Evolutionary conservation across 768 basidiomycete genomes (phyloP), one percentile per base, ranked within the genome.

Genomic region (Albatrellus ellisii): DNA sequence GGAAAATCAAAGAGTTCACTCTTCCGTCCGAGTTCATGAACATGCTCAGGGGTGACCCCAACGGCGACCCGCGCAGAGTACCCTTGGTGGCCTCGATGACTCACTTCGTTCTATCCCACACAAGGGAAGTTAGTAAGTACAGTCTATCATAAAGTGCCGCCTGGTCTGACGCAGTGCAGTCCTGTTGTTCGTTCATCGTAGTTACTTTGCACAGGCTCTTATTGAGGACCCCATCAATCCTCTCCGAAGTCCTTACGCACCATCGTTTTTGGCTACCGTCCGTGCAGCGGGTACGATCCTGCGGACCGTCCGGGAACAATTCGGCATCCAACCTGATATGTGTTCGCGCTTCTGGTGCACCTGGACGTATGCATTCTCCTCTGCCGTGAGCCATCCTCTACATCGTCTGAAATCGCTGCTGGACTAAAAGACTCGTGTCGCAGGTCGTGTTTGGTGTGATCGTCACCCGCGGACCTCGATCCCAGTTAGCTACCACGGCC

Each of bases 361-460:
- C 42, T 79, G 77, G 77, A 65, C 73, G 2, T 58, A 67, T 36
- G 62, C 69, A 1, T 77, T 77, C 52, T 63, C 68, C 10, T 68
- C 77, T 12, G 65, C 72, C 28, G 73, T 75, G 53, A 55, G 68
- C 49, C 67, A 9, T 69, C 76, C 22, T 72, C 68, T 14, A 5
- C 12, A 39, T 70, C 75, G 12, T 21, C n/a, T 3, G 9, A 1
- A 9, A 11, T 11, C 11, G 4, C 17, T 6, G 26, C 36, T 41
- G 66, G 52, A 21, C 34, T 10, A 32, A 14, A 18, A 18, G n/a
- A 32, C 22, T 15, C n/a, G 18, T 20, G 12, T 11, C 1, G 18
- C 44, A 85, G 82, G 69, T 84, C 8, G 77, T 87, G 12, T 80
- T 87, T 51, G 86, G 82, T 3, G 78, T 80, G 4, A 77, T 88